Conservation (phyloP, 148 eudicot genomes). For the Arctostaphylos glauca region DNA sequence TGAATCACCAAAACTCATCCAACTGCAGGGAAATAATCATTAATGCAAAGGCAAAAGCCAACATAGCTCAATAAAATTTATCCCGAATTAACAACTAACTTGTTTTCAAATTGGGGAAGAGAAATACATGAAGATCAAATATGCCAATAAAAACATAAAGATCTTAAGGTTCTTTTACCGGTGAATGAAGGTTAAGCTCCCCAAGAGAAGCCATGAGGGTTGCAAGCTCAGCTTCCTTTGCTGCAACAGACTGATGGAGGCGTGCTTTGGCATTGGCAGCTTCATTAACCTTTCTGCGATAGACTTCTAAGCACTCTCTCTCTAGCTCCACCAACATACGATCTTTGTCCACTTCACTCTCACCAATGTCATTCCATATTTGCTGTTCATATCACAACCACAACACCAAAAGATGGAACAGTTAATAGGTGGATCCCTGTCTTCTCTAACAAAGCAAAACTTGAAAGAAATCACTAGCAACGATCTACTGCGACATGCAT, state of each 20-base stretch:
- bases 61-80: background rate
- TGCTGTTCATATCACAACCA: slow-evolving; percentile 37
- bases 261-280: slow-evolving; percentile 57
- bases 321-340: slow-evolving; percentile 64
- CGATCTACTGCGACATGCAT: background rate
- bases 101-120: background rate
- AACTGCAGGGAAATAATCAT: background rate
- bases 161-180: slow-evolving; percentile 32
- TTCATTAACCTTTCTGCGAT: slow-evolving; percentile 64
- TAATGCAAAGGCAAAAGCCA: slow-evolving; percentile 1
- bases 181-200: slow-evolving; percentile 44
- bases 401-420: slow-evolving; percentile 18
- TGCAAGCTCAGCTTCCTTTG: slow-evolving; percentile 69
- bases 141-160: background rate
- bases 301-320: slow-evolving; percentile 57
- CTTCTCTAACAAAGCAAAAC: background rate
- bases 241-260: slow-evolving; percentile 55
- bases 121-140: background rate
- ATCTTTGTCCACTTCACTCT: slow-evolving; percentile 54
- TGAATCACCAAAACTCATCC: slow-evolving; percentile 2
- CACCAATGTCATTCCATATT: slow-evolving; percentile 72
- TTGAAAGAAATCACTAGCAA: background rate
- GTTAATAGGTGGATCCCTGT: no score
- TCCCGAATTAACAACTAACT: slow-evolving; percentile 5
- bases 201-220: slow-evolving; percentile 68